Evolutionary conservation across 768 basidiomycete genomes (phyloP).

Genomic region (Auricularia sp.): DNA sequence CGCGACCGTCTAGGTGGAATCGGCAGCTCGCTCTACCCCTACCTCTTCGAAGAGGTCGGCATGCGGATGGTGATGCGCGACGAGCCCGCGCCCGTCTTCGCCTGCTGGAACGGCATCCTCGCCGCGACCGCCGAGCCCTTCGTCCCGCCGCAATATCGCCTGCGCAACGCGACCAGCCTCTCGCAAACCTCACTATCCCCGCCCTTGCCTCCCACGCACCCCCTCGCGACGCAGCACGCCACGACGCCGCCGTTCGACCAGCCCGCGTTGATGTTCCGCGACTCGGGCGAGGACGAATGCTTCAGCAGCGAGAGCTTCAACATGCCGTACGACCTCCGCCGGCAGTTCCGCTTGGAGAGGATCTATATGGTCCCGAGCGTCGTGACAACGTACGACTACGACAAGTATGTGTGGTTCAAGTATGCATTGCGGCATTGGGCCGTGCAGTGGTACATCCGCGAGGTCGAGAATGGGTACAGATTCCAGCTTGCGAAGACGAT

Average conservation of each 20-base stretch:
- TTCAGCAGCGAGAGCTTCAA: constrained; percentile 33
- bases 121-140: constrained; percentile 32
- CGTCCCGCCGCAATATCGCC: constrained; percentile 29
- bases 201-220: constrained; percentile 21
- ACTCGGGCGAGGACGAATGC: constrained; percentile 20
- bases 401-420: constrained; percentile 11
- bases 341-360: constrained; percentile 27
- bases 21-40: constrained; percentile 28
- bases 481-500: constrained; percentile 28
- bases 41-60: constrained; percentile 30
- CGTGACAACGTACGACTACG: constrained; percentile 27
- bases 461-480: constrained; percentile 27
- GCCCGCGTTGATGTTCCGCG: constrained; percentile 25
- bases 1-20: constrained; percentile 27
- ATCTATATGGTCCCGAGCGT: constrained; percentile 33
- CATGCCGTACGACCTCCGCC: constrained; percentile 34
- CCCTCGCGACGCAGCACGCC: constrained; percentile 11
- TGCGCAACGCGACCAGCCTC: constrained; percentile 10
- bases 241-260: constrained; percentile 21
- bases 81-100: constrained; percentile 33
- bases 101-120: constrained; percentile 39
- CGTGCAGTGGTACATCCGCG: constrained; percentile 34
- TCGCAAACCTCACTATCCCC: background rate
- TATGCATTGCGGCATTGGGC: constrained; percentile 26
- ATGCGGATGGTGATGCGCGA: constrained; percentile 27